Conservation (phyloP, 2,329 filamentous ascomycete genomes). For the Sporothrix pseudoabietina region DNA sequence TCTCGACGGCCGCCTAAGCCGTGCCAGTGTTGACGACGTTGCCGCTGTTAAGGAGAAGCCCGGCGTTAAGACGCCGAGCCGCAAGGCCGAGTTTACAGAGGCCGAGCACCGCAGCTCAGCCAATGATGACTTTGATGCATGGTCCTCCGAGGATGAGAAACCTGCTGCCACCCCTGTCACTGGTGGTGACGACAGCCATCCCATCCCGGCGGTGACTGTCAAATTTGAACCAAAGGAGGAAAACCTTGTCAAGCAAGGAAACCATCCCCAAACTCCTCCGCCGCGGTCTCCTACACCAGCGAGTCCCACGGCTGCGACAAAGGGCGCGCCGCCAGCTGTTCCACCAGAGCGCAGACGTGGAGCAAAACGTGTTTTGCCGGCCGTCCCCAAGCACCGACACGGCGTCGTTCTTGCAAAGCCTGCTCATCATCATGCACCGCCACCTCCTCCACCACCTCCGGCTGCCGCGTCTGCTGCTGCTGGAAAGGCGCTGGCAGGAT, state of each 20-base stretch:
- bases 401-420: conserved; percentile 48
- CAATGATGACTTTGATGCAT: conserved; percentile 1
- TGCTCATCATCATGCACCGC: conserved; percentile 24
- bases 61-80: conserved; percentile 77
- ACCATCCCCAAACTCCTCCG: not conserved
- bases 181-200: conserved; percentile 22
- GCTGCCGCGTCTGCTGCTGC: conserved; percentile 25
- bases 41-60: conserved; percentile 80
- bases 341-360: conserved; percentile 32
- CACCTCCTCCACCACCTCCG: conserved; percentile 21
- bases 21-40: conserved; percentile 74
- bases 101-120: not conserved
- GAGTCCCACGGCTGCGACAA: not conserved
- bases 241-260: not conserved
- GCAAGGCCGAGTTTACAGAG: conserved; percentile 46
- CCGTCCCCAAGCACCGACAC: conserved; percentile 60
- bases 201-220: conserved; percentile 23
- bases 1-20: conserved; percentile 65
- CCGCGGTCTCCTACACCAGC: not conserved
- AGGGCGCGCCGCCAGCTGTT: not conserved
- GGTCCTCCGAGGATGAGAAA: not conserved
- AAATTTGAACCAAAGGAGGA: conserved; percentile 16
- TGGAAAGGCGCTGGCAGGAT: conserved; percentile 21
- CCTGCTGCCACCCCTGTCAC: not conserved
- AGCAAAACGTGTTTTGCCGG: conserved; percentile 54